Evolutionary conservation across 2,329 filamentous ascomycete genomes (phyloP), one percentile per base, ranked within the genome.

Genomic region (Aureobasidium namibiae): DNA sequence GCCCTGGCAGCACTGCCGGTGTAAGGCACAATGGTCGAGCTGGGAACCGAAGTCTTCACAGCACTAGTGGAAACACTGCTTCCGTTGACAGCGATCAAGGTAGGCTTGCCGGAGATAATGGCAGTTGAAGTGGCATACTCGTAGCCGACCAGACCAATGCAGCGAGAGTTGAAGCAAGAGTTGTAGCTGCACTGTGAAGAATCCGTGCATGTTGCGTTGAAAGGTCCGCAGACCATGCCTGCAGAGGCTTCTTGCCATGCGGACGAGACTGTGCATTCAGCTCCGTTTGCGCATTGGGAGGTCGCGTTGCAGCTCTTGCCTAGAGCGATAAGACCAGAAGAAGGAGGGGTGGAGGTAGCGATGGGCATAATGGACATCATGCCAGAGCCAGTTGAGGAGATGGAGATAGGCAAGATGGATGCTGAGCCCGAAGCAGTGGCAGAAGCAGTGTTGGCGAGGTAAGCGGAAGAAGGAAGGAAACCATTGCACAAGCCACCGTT

Each of bases 121-220:
- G 29, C 34, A 10, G 54, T 58, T 1, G 42, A 36, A 18, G 54
- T 58, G 8, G 33, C 33, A 11, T 42, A 58, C n/a, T 26, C 54
- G 16, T 18, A 39, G 2, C 41, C 54, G 16, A 62, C 38, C 46
- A 65, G 48, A 38, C 66, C 66, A n/a, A 59, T 65, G 60, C 66
- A 67, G 11, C 66, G 39, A 1, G 62, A 62, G 13, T 63, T 60
- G 53, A 64, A 62, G 64, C 66, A 67, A 26, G 65, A 65, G 59
- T 67, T 67, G 61, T 46, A 62, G 10, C 64, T 65, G 39, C 66
- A 67, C 31, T 67, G 65, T 38, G 52, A 48, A 41, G 66, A 59
- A 31, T 11, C 44, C 1, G 42, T 60, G 61, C 66, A 67, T 2
- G 48, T 62, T 21, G 65, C 65, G 52, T 67, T 65, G 64, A 62